These are phyloP conservation scores for Kodamaea nitidulidarum DNA, from an alignment of 805 yeast species.

Conservation along the genomic window DNA sequence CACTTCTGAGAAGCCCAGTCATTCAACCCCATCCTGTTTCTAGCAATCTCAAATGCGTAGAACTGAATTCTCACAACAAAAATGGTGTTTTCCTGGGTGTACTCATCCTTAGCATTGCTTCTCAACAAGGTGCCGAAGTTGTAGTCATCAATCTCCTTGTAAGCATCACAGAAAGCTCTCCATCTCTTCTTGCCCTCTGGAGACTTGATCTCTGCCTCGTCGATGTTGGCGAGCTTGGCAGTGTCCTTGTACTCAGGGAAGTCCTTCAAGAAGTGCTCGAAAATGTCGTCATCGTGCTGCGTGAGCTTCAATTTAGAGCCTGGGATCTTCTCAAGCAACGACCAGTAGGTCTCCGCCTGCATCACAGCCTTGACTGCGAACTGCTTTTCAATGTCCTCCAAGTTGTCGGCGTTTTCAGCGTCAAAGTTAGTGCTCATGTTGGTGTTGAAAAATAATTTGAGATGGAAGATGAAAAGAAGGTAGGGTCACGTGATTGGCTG, in stretches of 20 bases:
- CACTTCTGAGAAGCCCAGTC: slow-evolving; percentile 63
- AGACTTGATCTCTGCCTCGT: slow-evolving; percentile 81
- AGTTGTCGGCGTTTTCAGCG: slow-evolving; percentile 90
- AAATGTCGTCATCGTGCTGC: slow-evolving; percentile 67
- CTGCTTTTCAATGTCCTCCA: slow-evolving; percentile 94
- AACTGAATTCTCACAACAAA: slow-evolving; percentile 93
- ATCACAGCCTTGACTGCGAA: slow-evolving; percentile 96
- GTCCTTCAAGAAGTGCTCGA: slow-evolving; percentile 51
- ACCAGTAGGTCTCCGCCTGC: slow-evolving; percentile 95
- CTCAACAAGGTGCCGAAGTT: slow-evolving; percentile 94
- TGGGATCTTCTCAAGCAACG: slow-evolving; percentile 61
- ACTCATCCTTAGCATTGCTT: slow-evolving; percentile 65
- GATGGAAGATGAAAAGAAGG: too few species aligned
- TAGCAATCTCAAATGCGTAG: slow-evolving; percentile 88
- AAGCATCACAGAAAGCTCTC: slow-evolving; percentile 81
- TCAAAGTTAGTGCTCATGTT: slow-evolving; percentile 48
- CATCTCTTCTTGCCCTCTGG: slow-evolving; percentile 79
- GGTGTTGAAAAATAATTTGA: slow-evolving; percentile 2
- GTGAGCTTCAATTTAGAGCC: slow-evolving; percentile 80
- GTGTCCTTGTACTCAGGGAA: slow-evolving; percentile 87
- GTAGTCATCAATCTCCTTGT: slow-evolving; percentile 84
- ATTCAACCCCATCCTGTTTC: slow-evolving; percentile 86
- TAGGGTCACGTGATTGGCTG: slow-evolving; percentile 3
- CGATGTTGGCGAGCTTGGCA: slow-evolving; percentile 50
- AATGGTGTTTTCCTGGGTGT: slow-evolving; percentile 77